Conservation (phyloP, 371 early-diverging fungal species). For the Vairimorpha ceranae region DNA sequence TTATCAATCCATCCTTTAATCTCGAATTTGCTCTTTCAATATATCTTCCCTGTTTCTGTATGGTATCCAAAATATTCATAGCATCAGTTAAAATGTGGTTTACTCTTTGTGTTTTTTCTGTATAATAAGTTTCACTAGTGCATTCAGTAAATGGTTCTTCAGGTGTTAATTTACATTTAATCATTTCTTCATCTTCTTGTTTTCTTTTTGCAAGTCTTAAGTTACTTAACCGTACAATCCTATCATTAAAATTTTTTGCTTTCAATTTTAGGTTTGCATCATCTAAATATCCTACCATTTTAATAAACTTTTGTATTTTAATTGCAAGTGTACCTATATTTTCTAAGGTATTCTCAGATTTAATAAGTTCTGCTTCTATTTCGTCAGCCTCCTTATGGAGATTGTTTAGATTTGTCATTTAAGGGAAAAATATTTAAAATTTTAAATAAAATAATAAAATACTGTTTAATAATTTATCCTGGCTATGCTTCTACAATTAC, state of each 20-base stretch:
- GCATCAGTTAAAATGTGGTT: slow-evolving; percentile 38
- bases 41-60: slow-evolving; percentile 45
- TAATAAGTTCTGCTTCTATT: slow-evolving; percentile 40
- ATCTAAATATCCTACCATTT: background rate
- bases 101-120: slow-evolving; percentile 36
- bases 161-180: background rate
- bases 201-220: slow-evolving; percentile 9
- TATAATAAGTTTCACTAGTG: slow-evolving; percentile 25
- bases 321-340: slow-evolving; percentile 41
- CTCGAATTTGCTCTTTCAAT: slow-evolving; percentile 44
- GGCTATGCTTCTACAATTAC: slow-evolving; percentile 13
- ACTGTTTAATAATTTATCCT: background rate
- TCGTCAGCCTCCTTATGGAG: slow-evolving; percentile 20
- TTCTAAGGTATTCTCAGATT: slow-evolving; percentile 21
- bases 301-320: slow-evolving; percentile 41
- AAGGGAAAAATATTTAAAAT: background rate
- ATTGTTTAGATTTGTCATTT: background rate
- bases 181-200: slow-evolving; percentile 33
- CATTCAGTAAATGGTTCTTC: slow-evolving; percentile 16
- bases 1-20: slow-evolving; percentile 36
- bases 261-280: background rate
- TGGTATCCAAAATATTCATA: slow-evolving; percentile 37
- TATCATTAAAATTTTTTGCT: slow-evolving; percentile 16
- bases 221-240: slow-evolving; percentile 14
- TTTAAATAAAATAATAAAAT: background rate